Percentiles rank a stretch among this genome's conserved stretches.
phyloP scores from a whole-genome alignment of 2,329 filamentous ascomycete species.

The Acrodontium crateriforme region DNA sequence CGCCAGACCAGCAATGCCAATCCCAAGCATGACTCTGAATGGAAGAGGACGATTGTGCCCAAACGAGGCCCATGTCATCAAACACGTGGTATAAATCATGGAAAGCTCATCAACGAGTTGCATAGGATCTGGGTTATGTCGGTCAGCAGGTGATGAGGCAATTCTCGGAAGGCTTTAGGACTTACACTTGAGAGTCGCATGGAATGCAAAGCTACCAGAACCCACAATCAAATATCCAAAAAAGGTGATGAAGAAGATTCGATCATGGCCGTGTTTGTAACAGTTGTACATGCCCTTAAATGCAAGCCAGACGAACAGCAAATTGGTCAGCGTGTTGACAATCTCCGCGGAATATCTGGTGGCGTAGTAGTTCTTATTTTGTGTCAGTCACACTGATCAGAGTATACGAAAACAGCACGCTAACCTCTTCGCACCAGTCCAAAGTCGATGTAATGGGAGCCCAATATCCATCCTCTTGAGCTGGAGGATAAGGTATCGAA shows the following conservation, averaged over 20 bases:
- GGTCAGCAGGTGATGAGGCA: conserved; percentile 1
- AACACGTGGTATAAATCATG: conserved; percentile 59
- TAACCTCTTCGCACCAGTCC: conserved; percentile 70
- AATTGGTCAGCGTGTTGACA: conserved; percentile 68
- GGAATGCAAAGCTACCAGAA: conserved; percentile 48
- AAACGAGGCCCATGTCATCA: conserved; percentile 63
- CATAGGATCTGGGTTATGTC: conserved; percentile 43
- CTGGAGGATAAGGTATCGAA: conserved; percentile 18
- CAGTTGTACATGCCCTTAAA: conserved; percentile 63
- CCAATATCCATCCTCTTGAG: conserved; percentile 35
- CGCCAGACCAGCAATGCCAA: conserved; percentile 41
- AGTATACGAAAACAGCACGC: too few relatives aligned
- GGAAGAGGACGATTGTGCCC: conserved; percentile 46
- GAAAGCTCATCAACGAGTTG: conserved; percentile 57
- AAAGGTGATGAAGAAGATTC: conserved; percentile 58
- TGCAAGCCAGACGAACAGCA: conserved; percentile 68
- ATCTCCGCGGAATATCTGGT: conserved; percentile 65
- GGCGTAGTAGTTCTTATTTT: conserved; percentile 54
- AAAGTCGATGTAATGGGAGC: conserved; percentile 56
- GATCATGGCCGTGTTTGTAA: conserved; percentile 55
- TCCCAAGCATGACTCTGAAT: conserved; percentile 42
- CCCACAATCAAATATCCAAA: conserved; percentile 48
- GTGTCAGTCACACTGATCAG: neutral
- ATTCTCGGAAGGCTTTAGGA: conserved; percentile 2
- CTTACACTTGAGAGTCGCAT: conserved; percentile 49